phyloP scores from a whole-genome alignment of 768 basidiomycete genomes.

The Pleurotus eryngii region DNA sequence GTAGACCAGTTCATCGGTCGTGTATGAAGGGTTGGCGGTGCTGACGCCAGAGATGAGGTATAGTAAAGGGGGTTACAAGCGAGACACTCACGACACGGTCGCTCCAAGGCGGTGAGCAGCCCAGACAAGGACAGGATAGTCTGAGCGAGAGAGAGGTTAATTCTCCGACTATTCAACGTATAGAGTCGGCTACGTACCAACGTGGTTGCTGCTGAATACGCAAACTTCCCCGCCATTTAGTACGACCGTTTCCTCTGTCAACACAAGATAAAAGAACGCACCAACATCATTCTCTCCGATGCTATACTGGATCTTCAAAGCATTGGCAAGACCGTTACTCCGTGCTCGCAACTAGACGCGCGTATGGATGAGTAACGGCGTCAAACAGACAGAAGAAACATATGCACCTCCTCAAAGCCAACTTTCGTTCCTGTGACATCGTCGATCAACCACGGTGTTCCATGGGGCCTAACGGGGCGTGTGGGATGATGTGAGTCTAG shows the following conservation, averaged over 20 bases:
- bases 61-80: neutral
- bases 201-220: conserved; percentile 39
- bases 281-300: conserved; percentile 36
- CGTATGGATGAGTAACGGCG: too few species aligned
- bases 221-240: conserved; percentile 24
- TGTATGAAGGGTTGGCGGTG: conserved; percentile 39
- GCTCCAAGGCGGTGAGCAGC: conserved; percentile 37
- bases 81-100: conserved; percentile 32
- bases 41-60: conserved; percentile 22
- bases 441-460: conserved; percentile 47
- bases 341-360: conserved; percentile 12
- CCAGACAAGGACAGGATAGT: conserved; percentile 36
- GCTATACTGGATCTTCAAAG: conserved; percentile 21
- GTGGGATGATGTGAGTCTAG: conserved; percentile 42
- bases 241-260: neutral
- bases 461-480: conserved; percentile 31
- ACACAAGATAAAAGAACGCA: conserved; percentile 14
- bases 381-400: neutral
- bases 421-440: conserved; percentile 42
- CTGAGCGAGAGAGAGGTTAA: neutral
- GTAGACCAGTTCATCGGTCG: conserved; percentile 34
- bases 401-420: conserved; percentile 34
- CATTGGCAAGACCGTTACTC: conserved; percentile 33
- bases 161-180: too few species aligned
- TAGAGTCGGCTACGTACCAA: conserved; percentile 16